Base-by-base conservation (phyloP, 441 rosid genomes). In the Kokia cookei region DNA sequence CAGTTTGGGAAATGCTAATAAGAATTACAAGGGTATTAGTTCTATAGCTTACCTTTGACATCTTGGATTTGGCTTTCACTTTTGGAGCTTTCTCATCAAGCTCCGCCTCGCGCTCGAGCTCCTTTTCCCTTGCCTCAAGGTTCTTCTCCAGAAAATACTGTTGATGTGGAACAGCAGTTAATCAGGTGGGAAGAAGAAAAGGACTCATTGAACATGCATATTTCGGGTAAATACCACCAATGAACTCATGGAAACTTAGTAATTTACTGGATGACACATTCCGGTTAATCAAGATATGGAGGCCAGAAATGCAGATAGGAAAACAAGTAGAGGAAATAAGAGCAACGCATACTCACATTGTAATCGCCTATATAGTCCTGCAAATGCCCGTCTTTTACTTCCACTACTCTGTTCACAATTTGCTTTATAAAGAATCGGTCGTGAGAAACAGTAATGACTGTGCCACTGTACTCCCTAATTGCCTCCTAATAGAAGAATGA, bases 131-230 rank as follows among this genome's bases (percentile, higher is more conserved):
- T 2, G 97, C 97, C 5, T 92, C 97, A 10, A 94, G 83, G 82
- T 94, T 94, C 77, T 94, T 91, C 94, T 94, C 99, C 50, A 94
- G 82, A 82, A 91, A 92, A 81, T 94, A 94, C 97, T 94, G 91
- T 55, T n/a, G 71, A 53, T 58, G 32, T 8, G 51, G n/a, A 61
- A 10, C 22, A 17, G 3, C 24, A 9, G 59, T 61, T 60, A 45
- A 45, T 8, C 75, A 27, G 7, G 35, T 6, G 10, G 55, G 3
- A 37, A 37, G 35, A 32, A 32, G 37, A 5, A 69, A 37, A 70
- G 15, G 4, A n/a, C 15, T 9, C 26, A 4, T 3, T 48, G 14
- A 15, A 14, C 13, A 10, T 32, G 4, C 13, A 67, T 67, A 13
- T 47, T 14, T 26, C 4, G 5, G 71, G 37, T 12, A 7, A 24